Evolutionary conservation across 2,329 filamentous ascomycete species (phyloP).

Genomic region (Xylaria digitata): DNA sequence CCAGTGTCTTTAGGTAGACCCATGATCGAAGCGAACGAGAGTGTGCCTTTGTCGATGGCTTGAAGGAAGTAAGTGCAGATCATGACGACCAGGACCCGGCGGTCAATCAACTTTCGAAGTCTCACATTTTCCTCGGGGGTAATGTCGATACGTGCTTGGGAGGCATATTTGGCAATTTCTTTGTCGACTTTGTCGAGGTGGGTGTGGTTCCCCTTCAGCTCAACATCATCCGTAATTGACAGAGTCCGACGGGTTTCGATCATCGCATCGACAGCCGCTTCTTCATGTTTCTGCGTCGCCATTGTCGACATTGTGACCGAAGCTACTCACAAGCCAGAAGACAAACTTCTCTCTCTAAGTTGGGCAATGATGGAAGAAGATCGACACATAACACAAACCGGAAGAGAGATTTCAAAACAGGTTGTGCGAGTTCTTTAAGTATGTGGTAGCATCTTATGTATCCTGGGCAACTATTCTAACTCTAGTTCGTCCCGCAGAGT

Average conservation of each 20-base stretch:
- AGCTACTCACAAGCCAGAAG: not conserved
- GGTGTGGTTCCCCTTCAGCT: constrained; percentile 62
- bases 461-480: constrained; percentile 28
- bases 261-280: constrained; percentile 40
- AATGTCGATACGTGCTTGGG: constrained; percentile 66
- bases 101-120: constrained; percentile 74
- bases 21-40: constrained; percentile 74
- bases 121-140: constrained; percentile 68
- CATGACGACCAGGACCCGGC: constrained; percentile 76
- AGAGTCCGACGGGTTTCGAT: constrained; percentile 48
- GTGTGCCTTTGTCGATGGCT: constrained; percentile 74
- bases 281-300: constrained; percentile 40
- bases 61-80: constrained; percentile 79
- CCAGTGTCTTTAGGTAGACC: constrained; percentile 63
- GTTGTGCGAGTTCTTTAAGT: constrained; percentile 13
- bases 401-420: not conserved
- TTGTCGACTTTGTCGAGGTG: constrained; percentile 68
- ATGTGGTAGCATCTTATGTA: constrained; percentile 12
- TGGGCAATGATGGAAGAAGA: not conserved
- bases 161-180: constrained; percentile 77
- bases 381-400: not conserved
- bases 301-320: constrained; percentile 45
- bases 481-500: constrained; percentile 8
- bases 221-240: constrained; percentile 51
- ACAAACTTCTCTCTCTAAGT: not conserved